phyloP scores from a whole-genome alignment of 1,139 yeast genomes.

The Hyphopichia fennica region DNA sequence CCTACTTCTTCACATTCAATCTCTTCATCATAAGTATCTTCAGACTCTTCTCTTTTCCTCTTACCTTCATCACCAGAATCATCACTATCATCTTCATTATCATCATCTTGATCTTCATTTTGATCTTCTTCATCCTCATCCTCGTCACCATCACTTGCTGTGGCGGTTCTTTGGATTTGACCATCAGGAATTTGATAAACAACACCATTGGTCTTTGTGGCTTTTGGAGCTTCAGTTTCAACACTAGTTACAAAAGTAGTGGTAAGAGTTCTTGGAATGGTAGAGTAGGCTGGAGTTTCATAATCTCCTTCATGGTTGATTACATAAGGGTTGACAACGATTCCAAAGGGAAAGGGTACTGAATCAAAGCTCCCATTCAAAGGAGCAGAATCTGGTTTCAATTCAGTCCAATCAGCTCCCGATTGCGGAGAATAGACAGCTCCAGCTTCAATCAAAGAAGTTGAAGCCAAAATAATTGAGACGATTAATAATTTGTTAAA shows the following conservation, averaged over 20 bases:
- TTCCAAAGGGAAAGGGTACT: constrained; percentile 34
- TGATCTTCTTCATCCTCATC: constrained; percentile 7
- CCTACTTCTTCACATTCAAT: constrained; percentile 5
- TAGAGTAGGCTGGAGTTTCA: constrained; percentile 11
- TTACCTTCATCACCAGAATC: constrained; percentile 5
- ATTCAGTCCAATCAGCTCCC: constrained; percentile 33
- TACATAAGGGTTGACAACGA: constrained; percentile 29
- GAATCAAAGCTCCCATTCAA: constrained; percentile 21
- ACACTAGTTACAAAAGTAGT: constrained; percentile 13
- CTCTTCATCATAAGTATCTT: constrained; percentile 9
- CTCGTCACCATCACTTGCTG: constrained; percentile 6
- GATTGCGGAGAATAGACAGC: constrained; percentile 29
- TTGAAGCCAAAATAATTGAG: neutral
- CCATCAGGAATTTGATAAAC: constrained; percentile 32
- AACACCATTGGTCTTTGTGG: constrained; percentile 21
- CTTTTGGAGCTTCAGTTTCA: constrained; percentile 24
- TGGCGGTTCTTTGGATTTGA: constrained; percentile 24
- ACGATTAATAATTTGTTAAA: neutral
- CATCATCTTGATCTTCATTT: constrained; percentile 5
- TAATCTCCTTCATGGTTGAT: constrained; percentile 17
- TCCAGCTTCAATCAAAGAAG: neutral
- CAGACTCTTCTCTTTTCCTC: constrained; percentile 6
- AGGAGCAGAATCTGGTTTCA: constrained; percentile 21
- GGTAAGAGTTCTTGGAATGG: constrained; percentile 17
- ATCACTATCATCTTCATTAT: constrained; percentile 9